phyloP scores from a whole-genome alignment of 169 alveolate genomes.

The Eimeria acervulina region DNA sequence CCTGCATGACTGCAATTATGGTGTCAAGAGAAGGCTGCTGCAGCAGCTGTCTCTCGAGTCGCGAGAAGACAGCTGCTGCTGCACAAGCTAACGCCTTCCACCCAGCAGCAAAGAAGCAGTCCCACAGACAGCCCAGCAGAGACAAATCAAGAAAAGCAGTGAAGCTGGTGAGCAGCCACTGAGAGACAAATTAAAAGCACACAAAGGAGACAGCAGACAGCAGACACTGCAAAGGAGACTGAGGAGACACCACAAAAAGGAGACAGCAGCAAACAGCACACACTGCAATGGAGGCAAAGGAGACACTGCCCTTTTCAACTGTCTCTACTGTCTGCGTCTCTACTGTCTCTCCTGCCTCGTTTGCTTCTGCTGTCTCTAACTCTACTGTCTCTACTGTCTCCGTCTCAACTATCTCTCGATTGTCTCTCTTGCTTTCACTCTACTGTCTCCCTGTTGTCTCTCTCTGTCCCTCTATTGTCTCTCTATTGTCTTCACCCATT shows the following conservation, averaged over 20 bases:
- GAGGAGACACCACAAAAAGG: background rate
- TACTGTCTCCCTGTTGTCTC: no score
- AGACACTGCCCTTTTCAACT: background rate
- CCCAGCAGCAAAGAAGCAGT: conserved; percentile 51
- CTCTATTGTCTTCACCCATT: no score
- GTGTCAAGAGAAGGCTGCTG: conserved; percentile 38
- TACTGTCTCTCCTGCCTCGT: no score
- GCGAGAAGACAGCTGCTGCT: conserved; percentile 30
- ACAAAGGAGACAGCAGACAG: background rate
- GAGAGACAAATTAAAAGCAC: background rate
- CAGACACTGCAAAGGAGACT: no score
- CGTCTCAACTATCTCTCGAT: no score
- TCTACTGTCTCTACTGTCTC: no score
- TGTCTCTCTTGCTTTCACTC: no score
- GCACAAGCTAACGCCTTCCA: conserved; percentile 69
- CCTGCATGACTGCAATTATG: conserved; percentile 3
- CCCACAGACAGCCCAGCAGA: conserved; percentile 58
- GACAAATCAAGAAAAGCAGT: conserved; percentile 1
- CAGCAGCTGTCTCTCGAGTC: background rate
- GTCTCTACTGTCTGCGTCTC: no score
- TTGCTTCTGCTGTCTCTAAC: no score
- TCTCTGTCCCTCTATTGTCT: no score
- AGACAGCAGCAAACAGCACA: background rate
- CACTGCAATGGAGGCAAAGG: background rate
- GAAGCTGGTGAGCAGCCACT: conserved; percentile 75